Evolutionary conservation across 2,329 filamentous ascomycete genomes (phyloP), one percentile per base, ranked within the genome.

Genomic region (Graphilbum ipis-grandicollis): DNA sequence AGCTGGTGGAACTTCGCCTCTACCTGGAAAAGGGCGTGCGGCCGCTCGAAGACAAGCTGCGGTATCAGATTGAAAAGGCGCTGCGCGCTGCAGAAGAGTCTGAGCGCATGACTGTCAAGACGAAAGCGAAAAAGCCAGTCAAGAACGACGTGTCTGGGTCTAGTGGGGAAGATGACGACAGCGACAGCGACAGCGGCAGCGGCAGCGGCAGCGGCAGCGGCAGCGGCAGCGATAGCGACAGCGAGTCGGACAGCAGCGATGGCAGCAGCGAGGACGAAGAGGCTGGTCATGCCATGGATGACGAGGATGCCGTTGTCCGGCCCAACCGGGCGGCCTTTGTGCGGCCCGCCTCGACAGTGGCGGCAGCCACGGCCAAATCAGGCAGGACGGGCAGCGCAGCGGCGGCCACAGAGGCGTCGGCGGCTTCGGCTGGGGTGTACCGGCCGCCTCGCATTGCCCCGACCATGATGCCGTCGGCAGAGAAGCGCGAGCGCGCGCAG

Each of bases 21-120:
- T 96, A 92, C 53, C 65, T 98, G 2, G 92, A 98, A 51, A 85
- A 85, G 52, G 92, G 90, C 45, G 81, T 93, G 4, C 75, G 82
- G 14, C 90, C 90, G 0, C 60, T 96, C 14, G 92, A 98, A 57
- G 79, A 79, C 46, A 81, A 86, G 48, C 60, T 98, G 43, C 88
- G 85, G 46, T 98, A 94, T 57, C 86, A 94, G 53, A 84, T 98
- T 49, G 88, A 96, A 56, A 90, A 93, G 52, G 85, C 94, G 19
- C 66, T 98, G 17, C 79, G 84, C 44, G 82, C 84, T 0, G 85
- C 85, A 26, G 81, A 93, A 42, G 78, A 88, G 46, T 68, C 72
- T 4, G 68, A 76, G 43, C 62, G 69, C 25, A 53, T 50, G 5
- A n/a, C n/a, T n/a, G n/a, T n/a, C n/a, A n/a, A n/a, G n/a, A 53